These are phyloP conservation scores for Boletus bicolor DNA, from an alignment of 768 basidiomycete species.

Conservation along the genomic window DNA sequence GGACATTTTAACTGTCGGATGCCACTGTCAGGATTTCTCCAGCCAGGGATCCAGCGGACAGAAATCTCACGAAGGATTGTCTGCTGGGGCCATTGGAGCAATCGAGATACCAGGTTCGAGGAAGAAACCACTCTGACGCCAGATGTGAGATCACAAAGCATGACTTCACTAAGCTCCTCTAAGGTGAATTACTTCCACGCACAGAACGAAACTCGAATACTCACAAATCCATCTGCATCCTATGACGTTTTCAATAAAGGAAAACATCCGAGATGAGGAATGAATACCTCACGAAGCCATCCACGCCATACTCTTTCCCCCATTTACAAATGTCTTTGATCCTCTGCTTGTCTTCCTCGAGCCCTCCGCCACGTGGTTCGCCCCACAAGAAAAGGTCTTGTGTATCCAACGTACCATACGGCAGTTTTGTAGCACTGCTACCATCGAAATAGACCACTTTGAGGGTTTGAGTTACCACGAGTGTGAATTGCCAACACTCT, in stretches of 20 bases:
- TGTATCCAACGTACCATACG: constrained; percentile 28
- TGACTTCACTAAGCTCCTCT: constrained; percentile 38
- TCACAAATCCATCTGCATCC: constrained; percentile 45
- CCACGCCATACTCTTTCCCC: constrained; percentile 30
- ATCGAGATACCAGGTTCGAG: constrained; percentile 29
- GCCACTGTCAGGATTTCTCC: neutral
- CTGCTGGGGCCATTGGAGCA: neutral
- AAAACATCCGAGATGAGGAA: constrained; percentile 20
- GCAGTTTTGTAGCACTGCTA: constrained; percentile 6
- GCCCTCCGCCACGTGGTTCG: constrained; percentile 14
- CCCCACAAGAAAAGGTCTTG: constrained; percentile 38
- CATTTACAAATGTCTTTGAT: constrained; percentile 33
- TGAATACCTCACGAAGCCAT: constrained; percentile 34
- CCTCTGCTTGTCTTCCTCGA: constrained; percentile 21
- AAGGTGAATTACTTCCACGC: no score
- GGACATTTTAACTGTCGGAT: neutral
- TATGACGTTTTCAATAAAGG: constrained; percentile 19
- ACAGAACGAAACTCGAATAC: constrained; percentile 10
- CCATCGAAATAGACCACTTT: constrained; percentile 32
- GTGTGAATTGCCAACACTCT: constrained; percentile 31
- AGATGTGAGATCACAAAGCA: constrained; percentile 39
- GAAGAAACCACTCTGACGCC: constrained; percentile 32
- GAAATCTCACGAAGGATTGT: neutral
- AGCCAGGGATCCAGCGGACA: neutral
- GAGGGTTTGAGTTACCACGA: constrained; percentile 27